Base-by-base conservation (phyloP, 441 rosid genomes). In the Flueggea neowawraea region DNA sequence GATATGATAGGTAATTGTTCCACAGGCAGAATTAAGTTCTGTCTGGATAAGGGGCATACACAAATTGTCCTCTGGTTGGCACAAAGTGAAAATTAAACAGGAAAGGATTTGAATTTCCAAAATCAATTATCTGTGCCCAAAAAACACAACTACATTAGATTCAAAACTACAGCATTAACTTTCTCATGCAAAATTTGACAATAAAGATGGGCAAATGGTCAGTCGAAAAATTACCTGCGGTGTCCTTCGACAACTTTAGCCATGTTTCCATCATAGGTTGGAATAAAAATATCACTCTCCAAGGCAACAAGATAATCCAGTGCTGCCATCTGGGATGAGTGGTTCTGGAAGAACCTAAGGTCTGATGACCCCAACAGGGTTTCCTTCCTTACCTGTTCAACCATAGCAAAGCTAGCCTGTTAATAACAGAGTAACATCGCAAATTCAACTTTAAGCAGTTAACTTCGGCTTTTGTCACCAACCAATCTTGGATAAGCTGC, bases 211-310 rank as follows among this genome's bases (percentile, higher is more conserved):
- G 16, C 14, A 52, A 51, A 51, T 10, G 16, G 32, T 7, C 41
- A 2, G 17, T 31, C 47, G 55, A 65, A 62, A 49, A 28, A 57
- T 22, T 78, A 92, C 98, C 98, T 87, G 66, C 98, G 87, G 79
- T 92, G 98, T 69, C 98, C 98, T 84, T 89, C 98, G 15, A 92
- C 96, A 54, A 92, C 96, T 79, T 87, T 92, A 10, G 98, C 98
- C 98, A 92, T 92, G 85, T 92, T 92, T 58, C 98, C 98, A 62
- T 89, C 90, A 68, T 85, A 92, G 2, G 98, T 92, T 50, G 98
- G 98, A 54, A 92, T 83, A 68, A 92, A 92, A 53, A 92, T 81
- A 73, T 89, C 95, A 78, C 98, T 92, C 73, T 92, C 96, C 68
- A 92, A 63, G 0, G 98, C 83, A 14, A 92, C 96, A 31, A 92